Conservation (phyloP, 129 eudicot species). For the Artemisia tridentata region DNA sequence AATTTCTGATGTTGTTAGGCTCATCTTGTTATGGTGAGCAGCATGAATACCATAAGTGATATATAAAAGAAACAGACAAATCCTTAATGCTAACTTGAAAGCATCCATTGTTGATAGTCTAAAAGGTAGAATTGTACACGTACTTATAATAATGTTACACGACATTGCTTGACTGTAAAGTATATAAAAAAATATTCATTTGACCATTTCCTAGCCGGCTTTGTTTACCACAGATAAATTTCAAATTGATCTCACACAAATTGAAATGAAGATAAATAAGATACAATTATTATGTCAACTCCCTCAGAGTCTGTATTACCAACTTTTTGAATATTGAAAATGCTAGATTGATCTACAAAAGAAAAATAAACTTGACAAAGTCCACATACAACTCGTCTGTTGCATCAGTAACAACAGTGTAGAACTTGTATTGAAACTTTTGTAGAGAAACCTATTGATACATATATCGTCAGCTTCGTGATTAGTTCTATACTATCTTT, state of each 20-base stretch:
- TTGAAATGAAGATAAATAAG: background rate
- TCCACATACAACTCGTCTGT: background rate
- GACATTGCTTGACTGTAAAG: background rate
- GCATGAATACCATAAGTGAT: background rate
- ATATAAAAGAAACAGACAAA: background rate
- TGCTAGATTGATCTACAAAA: background rate
- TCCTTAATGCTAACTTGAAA: background rate
- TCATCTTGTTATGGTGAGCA: constrained; percentile 21
- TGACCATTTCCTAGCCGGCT: too few relatives aligned
- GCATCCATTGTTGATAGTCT: background rate
- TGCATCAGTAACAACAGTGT: background rate
- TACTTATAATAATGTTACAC: background rate
- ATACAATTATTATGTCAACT: background rate
- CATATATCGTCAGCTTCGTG: background rate
- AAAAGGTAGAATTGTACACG: background rate
- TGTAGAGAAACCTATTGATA: background rate
- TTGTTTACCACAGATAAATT: background rate
- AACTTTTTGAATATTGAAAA: background rate
- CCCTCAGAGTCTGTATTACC: background rate
- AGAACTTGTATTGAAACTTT: background rate
- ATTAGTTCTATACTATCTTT: too few relatives aligned
- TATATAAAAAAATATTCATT: too few relatives aligned
- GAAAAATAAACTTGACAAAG: background rate
- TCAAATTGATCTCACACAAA: background rate
- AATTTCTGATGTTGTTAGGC: constrained; percentile 44